These are phyloP conservation scores for Xylaria palmicola DNA, from an alignment of 495 filamentous ascomycete genomes.

Conservation along the genomic window DNA sequence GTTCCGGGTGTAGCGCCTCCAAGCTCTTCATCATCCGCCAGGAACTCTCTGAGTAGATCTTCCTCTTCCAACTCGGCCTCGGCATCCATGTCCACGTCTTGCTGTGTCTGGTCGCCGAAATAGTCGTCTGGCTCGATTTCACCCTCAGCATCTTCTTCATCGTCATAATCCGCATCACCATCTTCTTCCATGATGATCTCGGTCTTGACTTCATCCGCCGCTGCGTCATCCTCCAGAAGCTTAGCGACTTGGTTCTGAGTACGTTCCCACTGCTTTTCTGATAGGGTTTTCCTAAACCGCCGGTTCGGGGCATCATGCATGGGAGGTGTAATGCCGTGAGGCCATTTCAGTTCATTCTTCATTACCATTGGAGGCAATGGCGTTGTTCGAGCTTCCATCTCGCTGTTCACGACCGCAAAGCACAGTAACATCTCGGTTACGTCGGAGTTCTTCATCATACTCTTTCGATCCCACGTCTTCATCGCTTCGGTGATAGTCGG, in stretches of 20 bases:
- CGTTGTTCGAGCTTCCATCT: constrained; percentile 68
- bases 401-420: constrained; percentile 64
- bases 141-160: constrained; percentile 56
- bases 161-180: constrained; percentile 52
- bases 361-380: constrained; percentile 66
- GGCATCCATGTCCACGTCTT: constrained; percentile 21
- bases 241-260: constrained; percentile 81
- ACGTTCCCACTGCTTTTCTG: constrained; percentile 81
- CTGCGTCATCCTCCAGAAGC: constrained; percentile 64
- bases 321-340: constrained; percentile 89
- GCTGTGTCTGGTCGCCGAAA: constrained; percentile 29
- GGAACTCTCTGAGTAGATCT: constrained; percentile 33
- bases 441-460: constrained; percentile 91
- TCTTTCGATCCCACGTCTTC: constrained; percentile 92
- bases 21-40: constrained; percentile 26
- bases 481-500: constrained; percentile 91
- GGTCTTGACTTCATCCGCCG: constrained; percentile 46
- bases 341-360: constrained; percentile 68
- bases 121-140: constrained; percentile 49
- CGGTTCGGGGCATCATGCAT: constrained; percentile 83
- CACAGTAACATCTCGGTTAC: constrained; percentile 94
- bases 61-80: constrained; percentile 42
- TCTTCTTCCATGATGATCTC: constrained; percentile 50
- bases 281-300: constrained; percentile 80
- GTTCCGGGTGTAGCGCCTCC: constrained; percentile 33